phyloP scores from a whole-genome alignment of 768 basidiomycete species.

The Auricularia heimuer region DNA sequence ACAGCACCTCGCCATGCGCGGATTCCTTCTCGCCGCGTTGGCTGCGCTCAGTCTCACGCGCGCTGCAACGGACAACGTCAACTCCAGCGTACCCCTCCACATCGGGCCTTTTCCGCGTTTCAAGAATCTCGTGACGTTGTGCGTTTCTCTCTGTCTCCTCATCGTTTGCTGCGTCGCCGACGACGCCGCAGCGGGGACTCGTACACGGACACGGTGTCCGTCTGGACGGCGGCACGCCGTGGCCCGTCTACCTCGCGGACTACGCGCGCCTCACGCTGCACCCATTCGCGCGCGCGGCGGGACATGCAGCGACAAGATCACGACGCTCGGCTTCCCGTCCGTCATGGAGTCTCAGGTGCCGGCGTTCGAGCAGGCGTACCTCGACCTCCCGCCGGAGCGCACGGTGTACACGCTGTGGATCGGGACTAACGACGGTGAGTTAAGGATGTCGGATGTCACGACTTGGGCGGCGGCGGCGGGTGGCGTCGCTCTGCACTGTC shows the following conservation, averaged over 20 bases:
- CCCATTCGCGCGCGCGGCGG: not conserved
- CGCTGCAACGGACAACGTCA: no score
- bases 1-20: no score
- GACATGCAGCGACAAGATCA: conserved; percentile 38
- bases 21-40: no score
- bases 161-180: not conserved
- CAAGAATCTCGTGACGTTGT: not conserved
- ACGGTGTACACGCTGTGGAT: conserved; percentile 63
- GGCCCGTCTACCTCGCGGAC: not conserved
- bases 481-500: no score
- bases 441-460: not conserved
- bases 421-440: conserved; percentile 40
- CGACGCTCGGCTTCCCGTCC: conserved; percentile 33
- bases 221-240: not conserved
- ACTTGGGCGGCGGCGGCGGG: no score
- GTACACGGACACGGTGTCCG: not conserved
- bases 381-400: conserved; percentile 32
- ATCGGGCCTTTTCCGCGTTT: not conserved
- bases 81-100: no score
- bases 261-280: not conserved
- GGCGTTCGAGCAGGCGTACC: conserved; percentile 31
- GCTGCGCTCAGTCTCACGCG: no score
- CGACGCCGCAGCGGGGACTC: not conserved
- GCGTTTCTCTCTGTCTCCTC: not conserved
- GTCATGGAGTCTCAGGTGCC: conserved; percentile 52